Base-by-base conservation (phyloP, 1,139 yeast species). In the Nakaseomyces delphensis region DNA sequence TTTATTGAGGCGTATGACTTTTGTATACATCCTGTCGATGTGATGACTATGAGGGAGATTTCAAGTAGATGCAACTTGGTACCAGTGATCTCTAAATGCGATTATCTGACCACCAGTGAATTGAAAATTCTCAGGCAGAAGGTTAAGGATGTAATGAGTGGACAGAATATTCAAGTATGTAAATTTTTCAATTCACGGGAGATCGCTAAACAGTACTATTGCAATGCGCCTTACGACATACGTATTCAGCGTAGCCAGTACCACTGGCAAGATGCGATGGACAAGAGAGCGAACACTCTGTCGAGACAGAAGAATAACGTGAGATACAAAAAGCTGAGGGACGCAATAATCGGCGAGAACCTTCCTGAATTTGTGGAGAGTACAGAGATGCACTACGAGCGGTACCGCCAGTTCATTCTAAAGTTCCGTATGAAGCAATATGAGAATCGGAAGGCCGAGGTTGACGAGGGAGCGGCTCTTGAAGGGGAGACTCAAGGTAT, bases 81-180 rank as follows among this genome's bases (percentile, higher is more conserved):
- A 42, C 95, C 95, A 0, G 73, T 86, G 0, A 73, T 86, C 49
- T 71, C 85, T 25, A 84, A 84, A 58, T 76, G 87, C 19, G 96
- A 86, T 61, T 73, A 79, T 1, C 70, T 81, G 49, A 75, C 80
- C 10, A 43, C 49, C 3, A 18, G 49, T 1, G 74, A 69, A 41
- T 46, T 64, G 21, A 41, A 39, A 1, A 49, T 45, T 15, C 72
- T 76, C 57, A 82, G 82, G 57, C 45, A 46, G 4, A 55, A 62
- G 38, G 65, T 82, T 14, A 69, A 65, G 40, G 55, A 57, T 4
- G 66, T 73, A 1, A 66, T 84, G 44, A 56, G 56, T 16, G 62
- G 57, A 3, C 67, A 82, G 48, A 66, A 66, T 4, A 81, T 86
- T 43, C 63, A 66, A 20, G 66, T 79, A 20, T 83, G 87, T 64